phyloP scores from a whole-genome alignment of 1,284 basidiomycete genomes.

The Rhodofomes roseus region DNA sequence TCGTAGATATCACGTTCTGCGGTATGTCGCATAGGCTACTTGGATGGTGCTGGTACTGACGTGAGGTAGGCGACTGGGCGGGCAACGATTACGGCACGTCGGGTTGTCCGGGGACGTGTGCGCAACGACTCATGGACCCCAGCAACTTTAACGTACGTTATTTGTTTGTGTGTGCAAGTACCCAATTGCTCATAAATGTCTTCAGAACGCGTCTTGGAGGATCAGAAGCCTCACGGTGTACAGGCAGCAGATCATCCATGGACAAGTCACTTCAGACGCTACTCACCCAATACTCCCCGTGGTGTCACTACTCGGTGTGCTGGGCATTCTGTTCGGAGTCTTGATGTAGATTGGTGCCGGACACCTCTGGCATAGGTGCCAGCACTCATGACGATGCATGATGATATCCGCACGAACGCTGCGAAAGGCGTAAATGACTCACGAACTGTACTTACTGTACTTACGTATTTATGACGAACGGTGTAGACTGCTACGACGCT shows the following conservation, averaged over 20 bases:
- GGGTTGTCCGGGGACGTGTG: conserved; percentile 72
- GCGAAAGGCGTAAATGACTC: background rate
- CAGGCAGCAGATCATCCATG: conserved; percentile 37
- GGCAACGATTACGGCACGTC: conserved; percentile 72
- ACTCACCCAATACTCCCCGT: conserved; percentile 2
- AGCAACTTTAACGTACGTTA: conserved; percentile 58
- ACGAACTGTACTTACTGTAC: background rate
- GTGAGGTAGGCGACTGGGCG: conserved; percentile 68
- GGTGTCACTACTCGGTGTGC: conserved; percentile 7
- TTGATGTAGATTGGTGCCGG: background rate
- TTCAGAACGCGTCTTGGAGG: conserved; percentile 55
- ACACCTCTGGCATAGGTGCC: background rate
- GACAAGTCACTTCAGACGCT: conserved; percentile 19
- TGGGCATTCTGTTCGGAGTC: conserved; percentile 6
- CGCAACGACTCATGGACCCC: conserved; percentile 59
- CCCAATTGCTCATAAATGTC: background rate
- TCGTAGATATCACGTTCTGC: conserved; percentile 75
- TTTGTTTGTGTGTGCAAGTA: background rate
- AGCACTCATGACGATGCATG: background rate
- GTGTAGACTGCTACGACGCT: background rate
- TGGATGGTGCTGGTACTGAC: background rate
- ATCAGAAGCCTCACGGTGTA: conserved; percentile 57
- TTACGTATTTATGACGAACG: background rate
- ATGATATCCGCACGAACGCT: background rate
- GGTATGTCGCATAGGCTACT: conserved; percentile 36